These are phyloP conservation scores for Trichoderma oligosporum DNA, from an alignment of 2,329 filamentous ascomycete species.

Conservation along the genomic window DNA sequence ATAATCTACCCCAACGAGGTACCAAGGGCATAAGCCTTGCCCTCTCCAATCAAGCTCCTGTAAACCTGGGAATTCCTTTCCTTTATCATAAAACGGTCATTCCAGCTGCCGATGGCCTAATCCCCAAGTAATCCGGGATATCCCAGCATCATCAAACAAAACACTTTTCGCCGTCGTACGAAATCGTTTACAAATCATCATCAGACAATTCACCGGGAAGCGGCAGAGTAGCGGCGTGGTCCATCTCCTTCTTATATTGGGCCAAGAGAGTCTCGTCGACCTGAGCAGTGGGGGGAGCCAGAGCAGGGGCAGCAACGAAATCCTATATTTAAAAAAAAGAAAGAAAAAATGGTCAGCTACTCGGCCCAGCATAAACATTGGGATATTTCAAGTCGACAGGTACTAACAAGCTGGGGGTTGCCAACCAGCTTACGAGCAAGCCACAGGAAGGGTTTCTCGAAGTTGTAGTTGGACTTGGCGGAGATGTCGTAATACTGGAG, in stretches of 20 bases:
- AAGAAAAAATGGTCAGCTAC: not conserved
- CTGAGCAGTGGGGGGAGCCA: constrained; percentile 87
- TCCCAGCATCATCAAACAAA: constrained; percentile 18
- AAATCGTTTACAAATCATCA: constrained; percentile 55
- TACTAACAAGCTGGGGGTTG: constrained; percentile 56
- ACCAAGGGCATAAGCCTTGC: constrained; percentile 30
- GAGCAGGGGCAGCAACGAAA: constrained; percentile 91
- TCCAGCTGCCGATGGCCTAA: constrained; percentile 27
- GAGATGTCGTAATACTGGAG: constrained; percentile 99
- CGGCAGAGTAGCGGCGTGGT: constrained; percentile 71
- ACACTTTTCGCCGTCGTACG: constrained; percentile 27
- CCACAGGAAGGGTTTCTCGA: constrained; percentile 99
- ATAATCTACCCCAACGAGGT: constrained; percentile 33
- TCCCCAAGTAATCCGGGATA: constrained; percentile 10
- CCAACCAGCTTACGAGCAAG: constrained; percentile 97
- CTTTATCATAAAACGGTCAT: constrained; percentile 40
- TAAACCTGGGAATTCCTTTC: constrained; percentile 33
- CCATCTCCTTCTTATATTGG: constrained; percentile 87
- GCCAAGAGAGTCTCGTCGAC: constrained; percentile 81
- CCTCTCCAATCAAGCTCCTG: constrained; percentile 37
- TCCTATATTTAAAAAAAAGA: constrained; percentile 54
- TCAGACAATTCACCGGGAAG: constrained; percentile 94
- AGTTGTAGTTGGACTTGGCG: constrained; percentile 99
- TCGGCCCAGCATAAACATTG: constrained; percentile 1
- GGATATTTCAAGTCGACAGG: not conserved